Conservation (phyloP, 495 filamentous ascomycete species). For the Cryomyces antarcticus region DNA sequence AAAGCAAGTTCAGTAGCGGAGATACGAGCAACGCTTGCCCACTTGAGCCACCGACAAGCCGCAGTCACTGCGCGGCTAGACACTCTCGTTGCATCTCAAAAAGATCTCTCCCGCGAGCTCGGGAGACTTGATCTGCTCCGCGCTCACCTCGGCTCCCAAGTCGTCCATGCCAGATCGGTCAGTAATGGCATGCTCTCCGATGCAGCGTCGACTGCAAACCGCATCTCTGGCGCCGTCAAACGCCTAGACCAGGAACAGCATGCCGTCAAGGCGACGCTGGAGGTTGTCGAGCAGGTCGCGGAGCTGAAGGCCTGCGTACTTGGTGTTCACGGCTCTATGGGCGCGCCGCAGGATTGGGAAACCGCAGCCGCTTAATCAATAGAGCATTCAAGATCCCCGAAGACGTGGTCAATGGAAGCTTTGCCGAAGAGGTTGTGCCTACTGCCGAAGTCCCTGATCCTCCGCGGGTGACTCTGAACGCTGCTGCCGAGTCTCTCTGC, state of each 20-base stretch:
- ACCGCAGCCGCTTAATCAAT: conserved; percentile 76
- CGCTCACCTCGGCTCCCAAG: conserved; percentile 70
- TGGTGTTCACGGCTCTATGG: conserved; percentile 91
- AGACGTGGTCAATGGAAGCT: conserved; percentile 61
- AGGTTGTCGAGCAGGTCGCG: conserved; percentile 85
- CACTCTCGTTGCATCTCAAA: conserved; percentile 54
- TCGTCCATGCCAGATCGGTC: conserved; percentile 62
- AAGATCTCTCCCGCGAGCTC: conserved; percentile 64
- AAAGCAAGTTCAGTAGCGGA: conserved; percentile 54
- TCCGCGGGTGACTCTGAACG: conserved; percentile 69
- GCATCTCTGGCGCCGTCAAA: conserved; percentile 69
- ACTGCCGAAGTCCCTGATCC: conserved; percentile 88
- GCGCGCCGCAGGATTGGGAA: conserved; percentile 96
- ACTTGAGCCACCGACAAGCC: conserved; percentile 56
- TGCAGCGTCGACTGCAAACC: conserved; percentile 66
- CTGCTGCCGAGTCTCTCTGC: conserved; percentile 71
- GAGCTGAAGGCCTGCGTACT: conserved; percentile 92
- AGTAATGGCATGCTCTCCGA: conserved; percentile 73
- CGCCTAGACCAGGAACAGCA: conserved; percentile 76
- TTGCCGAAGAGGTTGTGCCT: conserved; percentile 82
- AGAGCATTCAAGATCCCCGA: conserved; percentile 63
- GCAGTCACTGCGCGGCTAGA: conserved; percentile 55
- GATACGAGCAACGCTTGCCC: conserved; percentile 52
- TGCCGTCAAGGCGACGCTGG: conserved; percentile 69
- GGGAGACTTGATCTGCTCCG: conserved; percentile 77